Evolutionary conservation across 768 basidiomycete genomes (phyloP).

Genomic region (Leccinum disarticulatum): DNA sequence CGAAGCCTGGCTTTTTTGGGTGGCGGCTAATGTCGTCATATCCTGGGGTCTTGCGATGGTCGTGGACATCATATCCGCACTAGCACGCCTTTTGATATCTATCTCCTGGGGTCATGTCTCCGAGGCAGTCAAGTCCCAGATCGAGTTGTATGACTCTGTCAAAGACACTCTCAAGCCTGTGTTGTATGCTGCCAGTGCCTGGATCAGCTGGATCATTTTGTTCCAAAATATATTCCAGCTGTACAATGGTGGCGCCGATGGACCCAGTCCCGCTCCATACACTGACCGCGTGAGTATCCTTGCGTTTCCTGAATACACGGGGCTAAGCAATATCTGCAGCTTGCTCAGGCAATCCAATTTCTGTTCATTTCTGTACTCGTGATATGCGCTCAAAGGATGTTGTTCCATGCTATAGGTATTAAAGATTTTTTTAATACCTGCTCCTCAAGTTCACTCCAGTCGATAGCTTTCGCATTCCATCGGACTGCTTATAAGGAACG

Average conservation of each 20-base stretch:
- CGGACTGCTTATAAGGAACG: constrained; percentile 76
- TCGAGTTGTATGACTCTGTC: constrained; percentile 69
- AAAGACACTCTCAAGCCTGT: constrained; percentile 71
- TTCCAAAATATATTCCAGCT: constrained; percentile 66
- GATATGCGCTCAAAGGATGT: constrained; percentile 60
- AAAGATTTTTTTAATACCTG: not conserved
- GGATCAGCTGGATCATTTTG: constrained; percentile 75
- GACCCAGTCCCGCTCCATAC: constrained; percentile 56
- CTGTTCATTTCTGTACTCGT: constrained; percentile 74
- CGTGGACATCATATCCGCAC: constrained; percentile 63
- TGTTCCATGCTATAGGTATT: constrained; percentile 63
- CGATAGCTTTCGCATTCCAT: constrained; percentile 68
- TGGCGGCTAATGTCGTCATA: constrained; percentile 70
- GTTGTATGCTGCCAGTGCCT: constrained; percentile 68
- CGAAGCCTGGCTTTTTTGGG: constrained; percentile 82
- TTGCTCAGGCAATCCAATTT: constrained; percentile 67
- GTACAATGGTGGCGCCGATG: constrained; percentile 41
- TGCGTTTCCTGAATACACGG: not conserved
- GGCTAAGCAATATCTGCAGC: constrained; percentile 31
- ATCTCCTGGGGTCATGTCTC: constrained; percentile 75
- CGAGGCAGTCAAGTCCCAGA: constrained; percentile 59
- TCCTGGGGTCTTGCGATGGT: constrained; percentile 79
- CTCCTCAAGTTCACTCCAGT: not conserved
- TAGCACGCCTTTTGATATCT: constrained; percentile 52
- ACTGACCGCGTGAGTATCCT: constrained; percentile 49